phyloP scores from a whole-genome alignment of 495 filamentous ascomycete species.

The Clohesyomyces aquaticus region DNA sequence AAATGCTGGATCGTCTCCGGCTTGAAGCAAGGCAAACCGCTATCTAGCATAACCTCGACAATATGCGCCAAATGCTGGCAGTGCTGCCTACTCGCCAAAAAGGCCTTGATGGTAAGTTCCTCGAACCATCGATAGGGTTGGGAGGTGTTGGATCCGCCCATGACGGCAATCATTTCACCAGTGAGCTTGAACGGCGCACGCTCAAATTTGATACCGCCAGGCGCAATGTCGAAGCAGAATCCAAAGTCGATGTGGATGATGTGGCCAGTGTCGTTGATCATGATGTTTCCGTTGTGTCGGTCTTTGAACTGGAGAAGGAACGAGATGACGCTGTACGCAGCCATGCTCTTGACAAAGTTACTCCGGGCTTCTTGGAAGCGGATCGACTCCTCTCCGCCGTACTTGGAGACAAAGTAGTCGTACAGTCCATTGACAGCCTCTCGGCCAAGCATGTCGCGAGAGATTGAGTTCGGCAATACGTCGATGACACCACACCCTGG shows the following conservation, averaged over 20 bases:
- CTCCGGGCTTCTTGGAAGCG: constrained; percentile 92
- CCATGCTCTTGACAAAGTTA: constrained; percentile 99
- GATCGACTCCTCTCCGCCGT: constrained; percentile 91
- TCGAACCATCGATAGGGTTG: constrained; percentile 96
- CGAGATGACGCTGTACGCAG: constrained; percentile 98
- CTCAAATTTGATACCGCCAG: constrained; percentile 94
- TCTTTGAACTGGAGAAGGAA: constrained; percentile 99
- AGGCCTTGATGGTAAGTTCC: constrained; percentile 92
- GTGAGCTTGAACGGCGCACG: constrained; percentile 98
- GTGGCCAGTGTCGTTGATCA: constrained; percentile 95
- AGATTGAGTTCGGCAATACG: constrained; percentile 95
- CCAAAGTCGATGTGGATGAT: constrained; percentile 99
- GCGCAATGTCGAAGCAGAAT: constrained; percentile 99
- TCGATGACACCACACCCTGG: constrained; percentile 98
- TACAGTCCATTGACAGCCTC: constrained; percentile 98
- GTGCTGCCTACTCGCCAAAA: constrained; percentile 87
- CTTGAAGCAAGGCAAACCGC: constrained; percentile 97
- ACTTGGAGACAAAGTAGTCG: constrained; percentile 96
- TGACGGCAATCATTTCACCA: constrained; percentile 95
- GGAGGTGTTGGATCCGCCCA: constrained; percentile 82
- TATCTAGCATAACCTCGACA: constrained; percentile 93
- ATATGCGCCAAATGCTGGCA: constrained; percentile 84
- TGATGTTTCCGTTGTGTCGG: constrained; percentile 98
- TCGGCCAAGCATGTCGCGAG: constrained; percentile 95
- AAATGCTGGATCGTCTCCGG: constrained; percentile 92